Evolutionary conservation across 306 rosid genomes (phyloP).

Genomic region (Glycine latifolia): DNA sequence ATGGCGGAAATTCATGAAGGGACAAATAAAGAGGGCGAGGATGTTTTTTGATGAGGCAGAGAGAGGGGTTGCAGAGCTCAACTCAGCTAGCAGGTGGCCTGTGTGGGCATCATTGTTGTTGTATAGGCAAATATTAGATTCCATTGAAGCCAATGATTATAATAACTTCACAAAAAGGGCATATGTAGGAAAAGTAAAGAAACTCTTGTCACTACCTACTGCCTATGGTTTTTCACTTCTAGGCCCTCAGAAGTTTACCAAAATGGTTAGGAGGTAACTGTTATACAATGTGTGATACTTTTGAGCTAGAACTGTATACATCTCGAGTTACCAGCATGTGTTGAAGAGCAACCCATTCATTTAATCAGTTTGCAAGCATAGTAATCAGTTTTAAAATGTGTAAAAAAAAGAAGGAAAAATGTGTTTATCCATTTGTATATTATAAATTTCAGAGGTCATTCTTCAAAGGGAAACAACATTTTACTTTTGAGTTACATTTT

Average conservation of each 20-base stretch:
- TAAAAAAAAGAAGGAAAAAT: not conserved
- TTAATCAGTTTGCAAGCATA: constrained; percentile 4
- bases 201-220: constrained; percentile 69
- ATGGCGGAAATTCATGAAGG: constrained; percentile 92
- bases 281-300: not conserved
- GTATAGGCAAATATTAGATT: constrained; percentile 83
- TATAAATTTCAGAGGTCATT: not conserved
- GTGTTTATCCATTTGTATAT: not conserved
- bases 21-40: constrained; percentile 87
- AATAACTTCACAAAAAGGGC: constrained; percentile 92
- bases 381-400: too few relatives aligned
- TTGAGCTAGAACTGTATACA: constrained; percentile 24
- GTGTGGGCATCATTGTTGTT: constrained; percentile 87
- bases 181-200: constrained; percentile 78
- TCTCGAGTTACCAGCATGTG: constrained; percentile 4
- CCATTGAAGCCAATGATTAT: constrained; percentile 93
- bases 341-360: constrained; percentile 25
- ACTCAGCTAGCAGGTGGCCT: constrained; percentile 91
- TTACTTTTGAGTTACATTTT: too few relatives aligned
- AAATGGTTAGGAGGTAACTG: constrained; percentile 53
- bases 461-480: too few relatives aligned
- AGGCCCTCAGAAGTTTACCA: constrained; percentile 58
- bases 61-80: constrained; percentile 78
- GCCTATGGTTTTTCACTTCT: constrained; percentile 75
- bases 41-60: constrained; percentile 94